These are phyloP conservation scores for Dendrobium catenatum DNA, from an alignment of 106 monocot genomes.

Conservation along the genomic window DNA sequence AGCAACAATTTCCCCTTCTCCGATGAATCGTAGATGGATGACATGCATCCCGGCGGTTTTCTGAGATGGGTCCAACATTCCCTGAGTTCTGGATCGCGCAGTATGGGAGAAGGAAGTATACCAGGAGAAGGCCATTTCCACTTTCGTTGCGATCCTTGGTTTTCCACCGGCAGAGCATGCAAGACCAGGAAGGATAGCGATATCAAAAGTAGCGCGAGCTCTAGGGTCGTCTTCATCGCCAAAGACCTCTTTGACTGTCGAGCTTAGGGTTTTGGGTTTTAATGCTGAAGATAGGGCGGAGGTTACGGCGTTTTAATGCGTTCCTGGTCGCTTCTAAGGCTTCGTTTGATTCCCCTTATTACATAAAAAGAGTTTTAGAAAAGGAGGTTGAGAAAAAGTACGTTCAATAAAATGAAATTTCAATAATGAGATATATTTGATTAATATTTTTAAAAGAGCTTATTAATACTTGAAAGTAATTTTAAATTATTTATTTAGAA, in stretches of 20 bases:
- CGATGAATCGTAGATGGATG: conserved; percentile 4
- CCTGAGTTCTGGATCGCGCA: conserved; percentile 8
- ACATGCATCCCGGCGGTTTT: conserved; percentile 1
- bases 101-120: neutral
- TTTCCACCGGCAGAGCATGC: neutral
- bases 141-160: neutral
- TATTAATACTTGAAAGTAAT: too few species aligned
- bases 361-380: too few species aligned
- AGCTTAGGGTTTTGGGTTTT: too few species aligned
- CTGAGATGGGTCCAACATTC: conserved; percentile 5
- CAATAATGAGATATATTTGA: too few species aligned
- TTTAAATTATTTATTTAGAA: too few species aligned
- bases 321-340: too few species aligned
- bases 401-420: too few species aligned
- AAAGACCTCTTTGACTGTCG: neutral
- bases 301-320: too few species aligned
- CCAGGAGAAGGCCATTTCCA: conserved; percentile 5
- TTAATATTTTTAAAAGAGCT: too few species aligned
- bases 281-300: too few species aligned
- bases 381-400: too few species aligned
- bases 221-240: neutral
- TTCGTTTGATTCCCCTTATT: too few species aligned
- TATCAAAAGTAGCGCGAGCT: neutral
- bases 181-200: neutral
- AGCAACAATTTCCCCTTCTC: neutral